Conservation (phyloP, 345 rosid species). For the Cardamine chenopodiifolia region DNA sequence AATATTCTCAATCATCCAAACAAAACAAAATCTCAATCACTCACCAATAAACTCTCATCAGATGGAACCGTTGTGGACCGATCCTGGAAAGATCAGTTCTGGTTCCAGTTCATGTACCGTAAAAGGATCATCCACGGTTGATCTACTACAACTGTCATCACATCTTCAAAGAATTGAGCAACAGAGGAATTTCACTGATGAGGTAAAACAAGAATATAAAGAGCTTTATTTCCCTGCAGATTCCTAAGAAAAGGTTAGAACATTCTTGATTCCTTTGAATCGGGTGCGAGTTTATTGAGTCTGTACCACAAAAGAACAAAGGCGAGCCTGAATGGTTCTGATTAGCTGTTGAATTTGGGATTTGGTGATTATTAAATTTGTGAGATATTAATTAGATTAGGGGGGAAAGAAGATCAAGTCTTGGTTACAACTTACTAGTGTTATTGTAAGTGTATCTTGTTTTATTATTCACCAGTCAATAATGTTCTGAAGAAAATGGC, state of each 20-base stretch:
- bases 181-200: slow-evolving; percentile 60
- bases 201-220: slow-evolving; percentile 56
- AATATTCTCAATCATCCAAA: slow-evolving; percentile 45
- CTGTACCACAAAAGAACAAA: background rate
- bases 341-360: slow-evolving; percentile 1
- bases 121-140: slow-evolving; percentile 54
- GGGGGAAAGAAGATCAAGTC: background rate
- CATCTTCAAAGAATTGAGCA: slow-evolving; percentile 76
- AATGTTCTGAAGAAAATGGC: slow-evolving; percentile 14
- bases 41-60: slow-evolving; percentile 6
- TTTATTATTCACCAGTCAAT: slow-evolving; percentile 30
- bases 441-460: slow-evolving; percentile 1
- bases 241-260: slow-evolving; percentile 32
- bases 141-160: slow-evolving; percentile 71
- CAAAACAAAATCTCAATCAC: slow-evolving; percentile 14
- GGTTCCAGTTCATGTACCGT: slow-evolving; percentile 43
- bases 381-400: slow-evolving; percentile 21
- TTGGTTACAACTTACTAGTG: background rate
- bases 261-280: slow-evolving; percentile 8
- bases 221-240: slow-evolving; percentile 45
- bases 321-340: background rate
- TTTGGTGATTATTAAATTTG: slow-evolving; percentile 23
- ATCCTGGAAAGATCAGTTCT: slow-evolving; percentile 3
- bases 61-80: slow-evolving; percentile 16
- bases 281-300: background rate